A percentile compares a stretch with the other conserved stretches of the same genome.
Conservation (phyloP, 345 rosid genomes). For the Carallia brachiata region DNA sequence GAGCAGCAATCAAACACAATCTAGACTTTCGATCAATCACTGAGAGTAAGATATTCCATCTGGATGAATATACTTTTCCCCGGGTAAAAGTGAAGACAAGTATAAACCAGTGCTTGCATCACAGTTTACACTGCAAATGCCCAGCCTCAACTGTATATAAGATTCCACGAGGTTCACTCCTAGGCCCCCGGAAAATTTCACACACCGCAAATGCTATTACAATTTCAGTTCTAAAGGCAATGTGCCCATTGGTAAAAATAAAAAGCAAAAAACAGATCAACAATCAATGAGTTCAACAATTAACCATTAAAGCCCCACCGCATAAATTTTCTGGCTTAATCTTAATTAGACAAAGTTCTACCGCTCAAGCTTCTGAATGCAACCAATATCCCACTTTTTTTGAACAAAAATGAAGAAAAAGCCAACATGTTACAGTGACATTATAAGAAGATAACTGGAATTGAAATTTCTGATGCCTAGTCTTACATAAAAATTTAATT, state of each 20-base stretch:
- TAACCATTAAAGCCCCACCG: too few relatives aligned
- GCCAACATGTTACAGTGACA: neutral
- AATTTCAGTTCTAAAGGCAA: constrained; percentile 4
- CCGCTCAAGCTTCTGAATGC: too few relatives aligned
- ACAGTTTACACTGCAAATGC: constrained; percentile 88
- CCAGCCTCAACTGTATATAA: constrained; percentile 98
- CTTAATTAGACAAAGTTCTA: too few relatives aligned
- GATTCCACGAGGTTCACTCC: constrained; percentile 65
- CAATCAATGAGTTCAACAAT: too few relatives aligned
- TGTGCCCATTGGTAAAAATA: too few relatives aligned
- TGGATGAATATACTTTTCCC: neutral
- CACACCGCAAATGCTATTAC: neutral
- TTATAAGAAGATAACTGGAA: neutral
- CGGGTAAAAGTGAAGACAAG: neutral
- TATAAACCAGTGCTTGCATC: constrained; percentile 97
- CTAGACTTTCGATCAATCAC: neutral
- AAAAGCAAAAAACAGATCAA: too few relatives aligned
- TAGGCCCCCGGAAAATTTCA: constrained; percentile 70
- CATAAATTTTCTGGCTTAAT: too few relatives aligned
- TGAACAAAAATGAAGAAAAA: neutral
- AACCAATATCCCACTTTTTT: too few relatives aligned
- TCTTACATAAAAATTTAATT: neutral
- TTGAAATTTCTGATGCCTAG: neutral
- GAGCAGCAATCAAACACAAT: neutral
- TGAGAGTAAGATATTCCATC: neutral